phyloP scores from a whole-genome alignment of 257 asterid species.

The Pogostemon cablin region DNA sequence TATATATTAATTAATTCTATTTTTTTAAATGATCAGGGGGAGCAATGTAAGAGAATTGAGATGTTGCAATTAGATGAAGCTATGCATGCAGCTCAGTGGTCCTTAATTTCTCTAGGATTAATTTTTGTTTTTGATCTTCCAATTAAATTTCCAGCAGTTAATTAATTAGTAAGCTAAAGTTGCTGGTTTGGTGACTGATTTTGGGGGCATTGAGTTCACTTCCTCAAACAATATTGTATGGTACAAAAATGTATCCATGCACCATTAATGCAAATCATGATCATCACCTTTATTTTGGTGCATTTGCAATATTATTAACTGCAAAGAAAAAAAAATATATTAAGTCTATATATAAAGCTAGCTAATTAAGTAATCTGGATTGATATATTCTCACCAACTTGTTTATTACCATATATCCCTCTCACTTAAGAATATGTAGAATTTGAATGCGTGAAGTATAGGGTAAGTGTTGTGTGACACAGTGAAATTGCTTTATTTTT shows the following conservation, averaged over 20 bases:
- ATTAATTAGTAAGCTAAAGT: not conserved
- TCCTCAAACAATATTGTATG: conserved; percentile 21
- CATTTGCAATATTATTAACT: no score
- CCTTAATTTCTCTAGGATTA: not conserved
- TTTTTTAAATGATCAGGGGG: conserved; percentile 32
- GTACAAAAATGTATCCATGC: conserved; percentile 18
- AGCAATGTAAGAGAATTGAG: conserved; percentile 30
- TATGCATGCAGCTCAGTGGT: not conserved
- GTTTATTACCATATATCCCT: no score
- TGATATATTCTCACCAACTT: no score
- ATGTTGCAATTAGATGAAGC: conserved; percentile 16
- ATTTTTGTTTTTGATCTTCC: not conserved
- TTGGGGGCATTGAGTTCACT: conserved; percentile 25
- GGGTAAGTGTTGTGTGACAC: no score
- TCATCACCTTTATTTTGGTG: not conserved
- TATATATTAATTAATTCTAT: not conserved
- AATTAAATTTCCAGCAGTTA: not conserved
- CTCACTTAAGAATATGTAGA: no score
- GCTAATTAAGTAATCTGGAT: no score
- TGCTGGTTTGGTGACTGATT: conserved; percentile 23
- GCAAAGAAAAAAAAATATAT: no score
- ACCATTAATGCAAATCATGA: not conserved
- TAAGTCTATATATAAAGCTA: no score
- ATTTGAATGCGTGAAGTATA: no score
- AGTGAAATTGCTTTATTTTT: no score